Evolutionary conservation across 2,329 filamentous ascomycete genomes (phyloP).

Genomic region (Magnaporthiopsis rhizophila): DNA sequence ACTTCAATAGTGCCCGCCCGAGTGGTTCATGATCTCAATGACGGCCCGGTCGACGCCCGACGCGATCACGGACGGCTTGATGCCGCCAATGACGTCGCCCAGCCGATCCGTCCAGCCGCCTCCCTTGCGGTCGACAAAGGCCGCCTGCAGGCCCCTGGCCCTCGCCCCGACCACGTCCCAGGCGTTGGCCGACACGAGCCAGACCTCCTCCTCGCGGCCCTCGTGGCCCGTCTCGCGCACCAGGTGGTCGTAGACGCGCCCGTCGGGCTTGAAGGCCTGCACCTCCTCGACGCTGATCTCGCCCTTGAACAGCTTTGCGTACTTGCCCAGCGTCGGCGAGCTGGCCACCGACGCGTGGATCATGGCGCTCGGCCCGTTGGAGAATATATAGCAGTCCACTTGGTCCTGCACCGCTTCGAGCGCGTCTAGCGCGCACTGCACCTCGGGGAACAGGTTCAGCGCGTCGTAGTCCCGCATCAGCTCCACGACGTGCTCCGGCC

Average conservation of each 20-base stretch:
- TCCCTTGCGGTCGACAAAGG: slow-evolving; percentile 58
- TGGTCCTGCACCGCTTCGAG: slow-evolving; percentile 27
- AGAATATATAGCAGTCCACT: slow-evolving; percentile 58
- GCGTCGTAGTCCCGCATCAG: slow-evolving; percentile 59
- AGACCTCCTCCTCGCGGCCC: slow-evolving; percentile 42
- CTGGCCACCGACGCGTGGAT: slow-evolving; percentile 49
- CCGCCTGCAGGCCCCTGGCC: slow-evolving; percentile 51
- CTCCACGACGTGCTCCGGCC: slow-evolving; percentile 30
- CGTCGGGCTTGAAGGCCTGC: slow-evolving; percentile 57
- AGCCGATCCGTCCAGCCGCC: slow-evolving; percentile 59
- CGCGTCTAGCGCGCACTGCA: slow-evolving; percentile 41
- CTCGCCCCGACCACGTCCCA: slow-evolving; percentile 64
- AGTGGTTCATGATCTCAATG: slow-evolving; percentile 20
- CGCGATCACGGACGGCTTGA: slow-evolving; percentile 45
- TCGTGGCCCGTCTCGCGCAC: slow-evolving; percentile 39
- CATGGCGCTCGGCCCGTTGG: slow-evolving; percentile 60
- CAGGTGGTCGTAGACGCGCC: slow-evolving; percentile 53
- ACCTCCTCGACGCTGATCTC: slow-evolving; percentile 56
- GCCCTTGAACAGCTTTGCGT: slow-evolving; percentile 39
- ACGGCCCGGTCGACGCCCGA: slow-evolving; percentile 51
- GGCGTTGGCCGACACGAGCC: slow-evolving; percentile 65
- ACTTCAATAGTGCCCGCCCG: neutral
- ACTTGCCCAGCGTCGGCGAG: slow-evolving; percentile 45
- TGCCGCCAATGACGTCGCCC: slow-evolving; percentile 31
- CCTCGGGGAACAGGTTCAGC: slow-evolving; percentile 58